Base-by-base conservation (phyloP, 495 filamentous ascomycete species). In the Neurospora sp. region DNA sequence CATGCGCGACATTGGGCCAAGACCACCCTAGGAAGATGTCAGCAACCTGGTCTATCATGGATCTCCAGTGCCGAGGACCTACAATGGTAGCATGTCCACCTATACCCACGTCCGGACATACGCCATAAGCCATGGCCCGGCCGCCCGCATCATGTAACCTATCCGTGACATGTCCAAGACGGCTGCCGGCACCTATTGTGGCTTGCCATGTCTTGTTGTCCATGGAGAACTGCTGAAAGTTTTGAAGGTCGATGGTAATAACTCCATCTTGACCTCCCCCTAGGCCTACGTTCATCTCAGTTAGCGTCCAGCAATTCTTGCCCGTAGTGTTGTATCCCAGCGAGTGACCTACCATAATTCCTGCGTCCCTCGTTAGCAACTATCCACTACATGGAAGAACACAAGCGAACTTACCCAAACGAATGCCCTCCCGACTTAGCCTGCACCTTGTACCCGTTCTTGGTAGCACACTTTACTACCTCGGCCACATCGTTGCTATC, bases 391-490 rank as follows among this genome's bases (percentile, higher is more conserved):
- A 39, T 68, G n/a, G 5, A 10, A 27, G n/a, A 22, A 5, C 1
- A 2, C 4, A 4, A 61, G 27, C 40, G 27, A 37, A 71, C 84
- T 72, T 73, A 86, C 83, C 78, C 84, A 81, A 91, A 93, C 16
- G 89, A 92, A 77, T 94, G 93, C 1, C 93, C 93, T 16, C 92
- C 92, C 46, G 88, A 88, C 75, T 85, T 88, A 11, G 91, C 83
- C 74, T 92, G 91, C 27, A 94, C 90, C 74, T 90, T 89, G 74
- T 88, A 79, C 42, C 79, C 82, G 71, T 84, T 80, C 4, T 79
- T 75, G 0, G 78, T 81, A 0, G 90, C 91, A 74, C 91, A 93
- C 71, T 82, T 83, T 12, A 93, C 83, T 4, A 89, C 83, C 31
- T 77, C 82, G 1, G 89, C 84, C 14, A 94, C 86, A 68, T 94